These are phyloP conservation scores for Sesbania bispinosa DNA, from an alignment of 306 rosid genomes.

Conservation along the genomic window DNA sequence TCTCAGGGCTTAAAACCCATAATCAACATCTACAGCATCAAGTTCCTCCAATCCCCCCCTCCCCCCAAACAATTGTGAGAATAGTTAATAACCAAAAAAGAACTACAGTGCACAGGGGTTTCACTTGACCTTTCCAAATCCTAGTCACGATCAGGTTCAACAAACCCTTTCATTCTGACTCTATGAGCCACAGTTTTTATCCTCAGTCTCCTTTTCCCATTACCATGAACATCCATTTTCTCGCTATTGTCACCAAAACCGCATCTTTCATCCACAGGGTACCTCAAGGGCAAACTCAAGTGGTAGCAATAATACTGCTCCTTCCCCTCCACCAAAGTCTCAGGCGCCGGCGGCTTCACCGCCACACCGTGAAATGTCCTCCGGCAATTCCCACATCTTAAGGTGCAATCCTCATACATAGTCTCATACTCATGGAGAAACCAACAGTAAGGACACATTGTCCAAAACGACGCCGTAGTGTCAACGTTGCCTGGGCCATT, in stretches of 20 bases:
- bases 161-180: slow-evolving; percentile 7
- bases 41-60: background rate
- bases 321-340: slow-evolving; percentile 42
- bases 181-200: slow-evolving; percentile 41
- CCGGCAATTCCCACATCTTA: slow-evolving; percentile 55
- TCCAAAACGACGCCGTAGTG: slow-evolving; percentile 48
- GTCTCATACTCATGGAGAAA: slow-evolving; percentile 51
- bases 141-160: background rate
- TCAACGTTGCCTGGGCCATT: too few relatives aligned
- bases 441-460: slow-evolving; percentile 74
- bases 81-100: too few relatives aligned
- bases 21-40: background rate
- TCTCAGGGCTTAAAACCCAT: background rate
- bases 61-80: too few relatives aligned
- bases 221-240: background rate
- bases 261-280: background rate
- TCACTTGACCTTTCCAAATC: background rate
- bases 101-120: too few relatives aligned
- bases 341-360: slow-evolving; percentile 44
- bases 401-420: slow-evolving; percentile 44
- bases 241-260: background rate
- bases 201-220: slow-evolving; percentile 34
- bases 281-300: slow-evolving; percentile 35
- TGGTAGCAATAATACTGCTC: slow-evolving; percentile 47
- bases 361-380: slow-evolving; percentile 60